A percentile compares a stretch with the other conserved stretches of the same genome.
Conservation (phyloP, 2,329 filamentous ascomycete genomes). For the Fusarium sp. region DNA sequence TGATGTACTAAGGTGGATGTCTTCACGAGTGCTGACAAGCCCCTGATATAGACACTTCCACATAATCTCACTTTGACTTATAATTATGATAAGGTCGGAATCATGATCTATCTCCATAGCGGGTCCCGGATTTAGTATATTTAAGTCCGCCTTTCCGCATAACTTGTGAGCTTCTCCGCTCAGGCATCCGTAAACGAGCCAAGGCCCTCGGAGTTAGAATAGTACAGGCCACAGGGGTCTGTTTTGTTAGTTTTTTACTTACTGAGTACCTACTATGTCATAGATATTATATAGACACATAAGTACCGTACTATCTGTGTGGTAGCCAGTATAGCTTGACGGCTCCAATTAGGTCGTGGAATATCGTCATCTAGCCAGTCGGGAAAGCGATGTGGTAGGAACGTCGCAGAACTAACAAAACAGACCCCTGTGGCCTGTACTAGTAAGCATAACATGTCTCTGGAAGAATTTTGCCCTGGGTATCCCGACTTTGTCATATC, state of each 20-base stretch:
- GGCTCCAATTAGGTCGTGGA: too few relatives aligned
- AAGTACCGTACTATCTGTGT: too few relatives aligned
- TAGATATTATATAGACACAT: too few relatives aligned
- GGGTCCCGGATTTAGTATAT: conserved; percentile 8
- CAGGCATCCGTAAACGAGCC: neutral
- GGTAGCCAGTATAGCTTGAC: too few relatives aligned
- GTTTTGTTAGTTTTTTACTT: too few relatives aligned
- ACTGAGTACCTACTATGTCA: too few relatives aligned
- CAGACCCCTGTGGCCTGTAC: too few relatives aligned
- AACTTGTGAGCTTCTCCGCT: neutral
- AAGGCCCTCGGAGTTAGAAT: neutral
- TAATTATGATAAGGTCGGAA: neutral
- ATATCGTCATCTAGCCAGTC: too few relatives aligned
- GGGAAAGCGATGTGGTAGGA: too few relatives aligned
- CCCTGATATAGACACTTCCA: neutral
- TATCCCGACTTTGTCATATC: neutral
- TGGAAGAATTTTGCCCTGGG: neutral
- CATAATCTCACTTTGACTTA: neutral
- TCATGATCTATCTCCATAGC: conserved; percentile 6
- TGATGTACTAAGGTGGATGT: neutral
- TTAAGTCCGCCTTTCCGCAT: neutral
- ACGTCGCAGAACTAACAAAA: too few relatives aligned
- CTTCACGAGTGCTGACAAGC: neutral
- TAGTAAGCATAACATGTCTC: neutral
- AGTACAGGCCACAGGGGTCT: too few relatives aligned